Conservation (phyloP, 148 eudicot species). For the Chenopodium quinoa region DNA sequence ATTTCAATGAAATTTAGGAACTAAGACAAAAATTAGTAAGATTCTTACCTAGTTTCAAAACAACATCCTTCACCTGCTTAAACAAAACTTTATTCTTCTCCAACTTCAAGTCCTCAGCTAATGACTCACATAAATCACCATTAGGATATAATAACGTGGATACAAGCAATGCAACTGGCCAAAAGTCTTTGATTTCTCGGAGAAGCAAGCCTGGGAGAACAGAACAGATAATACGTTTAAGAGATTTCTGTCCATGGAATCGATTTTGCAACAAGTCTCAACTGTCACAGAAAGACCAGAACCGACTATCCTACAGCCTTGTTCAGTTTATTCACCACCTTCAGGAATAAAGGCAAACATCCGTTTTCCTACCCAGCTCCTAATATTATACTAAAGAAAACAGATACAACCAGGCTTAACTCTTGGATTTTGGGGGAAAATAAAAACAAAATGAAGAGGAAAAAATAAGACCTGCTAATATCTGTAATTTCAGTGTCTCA, state of each 20-base stretch:
- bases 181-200: slow-evolving; percentile 82
- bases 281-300: neutral
- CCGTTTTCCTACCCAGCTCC: neutral
- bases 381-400: neutral
- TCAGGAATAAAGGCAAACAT: neutral
- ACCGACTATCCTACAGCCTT: neutral
- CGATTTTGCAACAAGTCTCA: neutral
- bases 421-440: neutral
- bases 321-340: neutral
- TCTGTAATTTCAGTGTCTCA: slow-evolving; percentile 46
- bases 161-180: slow-evolving; percentile 71
- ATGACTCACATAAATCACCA: slow-evolving; percentile 29
- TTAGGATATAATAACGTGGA: slow-evolving; percentile 52
- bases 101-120: slow-evolving; percentile 37
- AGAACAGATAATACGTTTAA: neutral
- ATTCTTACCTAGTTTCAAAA: slow-evolving; percentile 52
- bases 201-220: slow-evolving; percentile 60
- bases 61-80: slow-evolving; percentile 45
- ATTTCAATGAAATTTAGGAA: neutral
- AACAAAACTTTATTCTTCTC: slow-evolving; percentile 46
- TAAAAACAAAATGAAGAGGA: slow-evolving; percentile 2
- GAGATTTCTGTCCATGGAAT: neutral
- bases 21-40: slow-evolving; percentile 1
- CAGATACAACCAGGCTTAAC: neutral
- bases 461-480: slow-evolving; percentile 48